Evolutionary conservation across 768 basidiomycete species (phyloP), one percentile per base, ranked within the genome.

Genomic region (Lentinus tigrinus): DNA sequence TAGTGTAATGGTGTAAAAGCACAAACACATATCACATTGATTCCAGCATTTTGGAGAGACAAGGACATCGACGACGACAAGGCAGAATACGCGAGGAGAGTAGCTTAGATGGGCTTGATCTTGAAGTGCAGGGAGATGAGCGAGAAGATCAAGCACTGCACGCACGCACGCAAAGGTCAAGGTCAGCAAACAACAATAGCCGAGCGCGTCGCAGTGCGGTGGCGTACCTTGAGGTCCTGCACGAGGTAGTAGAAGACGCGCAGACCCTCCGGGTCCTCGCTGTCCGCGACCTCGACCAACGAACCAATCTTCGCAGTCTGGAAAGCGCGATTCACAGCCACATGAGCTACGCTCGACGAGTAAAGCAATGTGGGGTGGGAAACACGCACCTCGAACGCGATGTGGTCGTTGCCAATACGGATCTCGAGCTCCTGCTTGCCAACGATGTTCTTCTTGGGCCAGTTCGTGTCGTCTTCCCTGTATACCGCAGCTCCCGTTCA

Each of bases 101-200:
- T 28, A 3, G 14, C 51, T 76, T 85, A 94, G 66, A 94, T 98
- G 16, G 97, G 97, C 81, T 99, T 98, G 82, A 99, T 98, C 79
- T 98, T 98, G 89, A 99, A 98, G 80, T 99, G 96, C 37, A 99
- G 84, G 3, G 94, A 93, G 71, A 99, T 98, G 61, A 99, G 83
- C 9, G 97, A 98, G 74, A 98, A 97, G 65, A 99, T 95, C 59
- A 98, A 83, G 75, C 95, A 98, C 96, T 99, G 67, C 6, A 28
- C 24, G 17, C 28, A 51, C 42, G 8, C 3, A 36, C 10, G 31
- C 49, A n/a, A n/a, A n/a, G n/a, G n/a, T n/a, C n/a, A n/a, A n/a
- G n/a, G 42, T 58, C 38, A 58, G 55, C 34, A 3, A 31, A 23
- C 3, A n/a, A 16, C 3, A 31, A 27, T 14, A 31, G 10, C 11